These are phyloP conservation scores for Suillus alpinus DNA, from an alignment of 768 basidiomycete species.

Conservation along the genomic window DNA sequence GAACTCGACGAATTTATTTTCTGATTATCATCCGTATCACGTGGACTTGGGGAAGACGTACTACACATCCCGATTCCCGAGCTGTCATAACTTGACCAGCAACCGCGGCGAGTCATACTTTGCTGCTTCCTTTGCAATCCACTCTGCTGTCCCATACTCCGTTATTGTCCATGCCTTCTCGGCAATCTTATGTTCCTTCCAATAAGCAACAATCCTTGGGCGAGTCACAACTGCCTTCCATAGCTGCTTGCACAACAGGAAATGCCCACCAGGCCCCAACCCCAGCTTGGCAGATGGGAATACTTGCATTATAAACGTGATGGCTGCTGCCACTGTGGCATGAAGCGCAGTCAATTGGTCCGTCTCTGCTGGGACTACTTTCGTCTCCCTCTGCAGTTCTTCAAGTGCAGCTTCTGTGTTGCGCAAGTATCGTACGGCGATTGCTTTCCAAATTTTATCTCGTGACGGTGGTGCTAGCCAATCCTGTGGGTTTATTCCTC, in stretches of 20 bases:
- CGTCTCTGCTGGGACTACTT: constrained; percentile 12
- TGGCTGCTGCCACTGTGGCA: constrained; percentile 15
- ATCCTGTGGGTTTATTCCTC: constrained; percentile 6
- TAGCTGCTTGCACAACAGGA: constrained; percentile 19
- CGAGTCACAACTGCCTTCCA: constrained; percentile 19
- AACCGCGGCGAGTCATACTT: constrained; percentile 1
- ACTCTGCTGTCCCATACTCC: constrained; percentile 16
- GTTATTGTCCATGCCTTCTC: constrained; percentile 14
- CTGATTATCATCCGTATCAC: too few species aligned
- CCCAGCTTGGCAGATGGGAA: constrained; percentile 17
- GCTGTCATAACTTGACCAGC: not conserved
- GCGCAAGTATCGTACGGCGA: constrained; percentile 17
- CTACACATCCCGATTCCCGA: not conserved
- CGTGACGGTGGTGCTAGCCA: constrained; percentile 21
- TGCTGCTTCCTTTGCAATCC: constrained; percentile 16
- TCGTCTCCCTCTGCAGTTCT: constrained; percentile 8
- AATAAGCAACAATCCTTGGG: constrained; percentile 14
- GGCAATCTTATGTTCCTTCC: constrained; percentile 11
- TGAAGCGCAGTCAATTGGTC: constrained; percentile 16
- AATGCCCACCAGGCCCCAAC: constrained; percentile 14
- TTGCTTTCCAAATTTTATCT: constrained; percentile 18
- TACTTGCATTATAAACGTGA: constrained; percentile 20
- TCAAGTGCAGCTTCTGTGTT: constrained; percentile 21
- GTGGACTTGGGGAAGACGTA: not conserved
- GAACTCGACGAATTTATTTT: too few species aligned